phyloP scores from a whole-genome alignment of 352 stramenopile genomes.

The Pythium pyrilobum region DNA sequence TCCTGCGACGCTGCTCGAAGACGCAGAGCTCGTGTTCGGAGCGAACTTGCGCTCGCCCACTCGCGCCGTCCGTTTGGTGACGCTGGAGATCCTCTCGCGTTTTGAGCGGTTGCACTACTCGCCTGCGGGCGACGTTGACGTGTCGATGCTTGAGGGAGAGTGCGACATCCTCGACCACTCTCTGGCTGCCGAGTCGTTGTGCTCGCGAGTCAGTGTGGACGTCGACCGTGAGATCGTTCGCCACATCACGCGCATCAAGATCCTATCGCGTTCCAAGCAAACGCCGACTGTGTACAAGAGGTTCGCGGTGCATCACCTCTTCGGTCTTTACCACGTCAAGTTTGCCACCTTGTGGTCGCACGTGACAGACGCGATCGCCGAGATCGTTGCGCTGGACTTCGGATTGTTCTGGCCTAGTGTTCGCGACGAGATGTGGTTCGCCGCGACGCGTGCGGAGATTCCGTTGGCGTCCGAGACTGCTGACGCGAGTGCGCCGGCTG shows the following conservation, averaged over 20 bases:
- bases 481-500: background rate
- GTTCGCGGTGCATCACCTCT: constrained; percentile 63
- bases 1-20: constrained; percentile 26
- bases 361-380: constrained; percentile 63
- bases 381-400: constrained; percentile 47
- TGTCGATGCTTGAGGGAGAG: constrained; percentile 35
- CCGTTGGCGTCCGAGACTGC: background rate
- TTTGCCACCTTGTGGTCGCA: constrained; percentile 85
- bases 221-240: constrained; percentile 82
- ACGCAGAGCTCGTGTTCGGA: constrained; percentile 35
- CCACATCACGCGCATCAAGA: constrained; percentile 73
- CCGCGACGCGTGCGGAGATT: constrained; percentile 27
- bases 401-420: constrained; percentile 58
- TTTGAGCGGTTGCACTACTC: constrained; percentile 48
- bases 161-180: constrained; percentile 68
- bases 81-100: constrained; percentile 55
- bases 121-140: constrained; percentile 25
- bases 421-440: constrained; percentile 42
- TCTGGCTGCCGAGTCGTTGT: constrained; percentile 60
- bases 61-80: constrained; percentile 60
- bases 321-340: constrained; percentile 86
- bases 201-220: constrained; percentile 48
- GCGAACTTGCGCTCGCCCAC: constrained; percentile 61
- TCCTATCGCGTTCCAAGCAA: constrained; percentile 61
- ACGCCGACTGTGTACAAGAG: constrained; percentile 78